These are phyloP conservation scores for Leccinum subatratum DNA, from an alignment of 1,284 basidiomycete genomes.

Conservation along the genomic window DNA sequence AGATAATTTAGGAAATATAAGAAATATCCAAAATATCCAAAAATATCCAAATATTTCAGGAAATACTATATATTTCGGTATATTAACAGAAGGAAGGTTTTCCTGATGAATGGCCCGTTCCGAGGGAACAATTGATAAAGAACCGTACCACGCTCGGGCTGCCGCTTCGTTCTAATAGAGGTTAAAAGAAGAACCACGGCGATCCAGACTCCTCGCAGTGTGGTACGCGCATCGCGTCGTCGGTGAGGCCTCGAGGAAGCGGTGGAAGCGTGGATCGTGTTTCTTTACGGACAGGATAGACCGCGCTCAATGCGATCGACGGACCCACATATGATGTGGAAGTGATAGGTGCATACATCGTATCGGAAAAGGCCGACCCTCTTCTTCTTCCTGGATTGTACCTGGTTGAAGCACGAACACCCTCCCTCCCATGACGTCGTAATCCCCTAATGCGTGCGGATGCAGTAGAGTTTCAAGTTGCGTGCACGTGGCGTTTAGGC, in stretches of 20 bases:
- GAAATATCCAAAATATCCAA: no score
- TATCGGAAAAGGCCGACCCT: background rate
- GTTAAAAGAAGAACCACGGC: background rate
- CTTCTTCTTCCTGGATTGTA: background rate
- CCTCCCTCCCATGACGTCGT: background rate
- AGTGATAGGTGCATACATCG: background rate
- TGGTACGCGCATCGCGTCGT: background rate
- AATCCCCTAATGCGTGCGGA: background rate
- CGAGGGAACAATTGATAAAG: background rate
- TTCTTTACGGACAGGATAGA: background rate
- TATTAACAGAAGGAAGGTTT: no score
- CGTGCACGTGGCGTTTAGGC: background rate
- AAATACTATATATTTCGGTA: no score
- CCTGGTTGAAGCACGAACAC: background rate
- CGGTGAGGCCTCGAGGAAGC: background rate
- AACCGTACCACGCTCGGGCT: background rate
- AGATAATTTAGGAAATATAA: no score
- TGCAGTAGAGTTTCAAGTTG: background rate
- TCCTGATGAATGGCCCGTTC: background rate
- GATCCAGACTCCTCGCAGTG: background rate
- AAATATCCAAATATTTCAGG: no score
- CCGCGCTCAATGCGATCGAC: background rate
- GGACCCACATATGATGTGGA: background rate
- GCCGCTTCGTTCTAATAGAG: background rate
- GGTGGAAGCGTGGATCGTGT: background rate